Conservation (phyloP, 305 asterid genomes). For the Fraxinus velutina region DNA sequence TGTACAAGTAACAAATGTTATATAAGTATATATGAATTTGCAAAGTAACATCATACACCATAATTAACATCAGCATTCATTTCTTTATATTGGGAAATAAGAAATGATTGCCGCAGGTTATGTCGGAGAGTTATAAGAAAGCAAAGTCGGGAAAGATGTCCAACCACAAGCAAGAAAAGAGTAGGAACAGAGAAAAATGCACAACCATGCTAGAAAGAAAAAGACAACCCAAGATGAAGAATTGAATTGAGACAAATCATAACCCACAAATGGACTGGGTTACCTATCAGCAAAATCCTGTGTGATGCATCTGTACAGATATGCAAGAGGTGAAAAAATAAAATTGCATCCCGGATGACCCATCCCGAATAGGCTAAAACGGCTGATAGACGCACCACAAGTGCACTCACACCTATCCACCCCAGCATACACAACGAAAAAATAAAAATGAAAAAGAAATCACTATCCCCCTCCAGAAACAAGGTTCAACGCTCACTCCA, state of each 20-base stretch:
- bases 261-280: background rate
- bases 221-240: background rate
- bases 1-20: background rate
- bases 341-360: background rate
- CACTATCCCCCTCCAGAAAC: background rate
- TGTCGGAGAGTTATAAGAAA: background rate
- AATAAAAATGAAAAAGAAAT: background rate
- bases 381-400: background rate
- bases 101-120: conserved; percentile 11
- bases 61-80: background rate
- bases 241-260: background rate
- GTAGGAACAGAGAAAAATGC: background rate
- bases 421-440: background rate
- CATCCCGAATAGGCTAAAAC: background rate
- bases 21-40: background rate
- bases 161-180: conserved; percentile 1
- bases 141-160: background rate
- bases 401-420: background rate
- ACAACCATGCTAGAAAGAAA: background rate
- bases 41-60: background rate
- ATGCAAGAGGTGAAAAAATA: background rate
- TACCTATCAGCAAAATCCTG: background rate
- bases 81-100: conserved; percentile 18
- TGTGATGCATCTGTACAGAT: background rate
- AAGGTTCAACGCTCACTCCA: background rate